Evolutionary conservation across 2,329 filamentous ascomycete genomes (phyloP).

Genomic region (Colletotrichum musae): DNA sequence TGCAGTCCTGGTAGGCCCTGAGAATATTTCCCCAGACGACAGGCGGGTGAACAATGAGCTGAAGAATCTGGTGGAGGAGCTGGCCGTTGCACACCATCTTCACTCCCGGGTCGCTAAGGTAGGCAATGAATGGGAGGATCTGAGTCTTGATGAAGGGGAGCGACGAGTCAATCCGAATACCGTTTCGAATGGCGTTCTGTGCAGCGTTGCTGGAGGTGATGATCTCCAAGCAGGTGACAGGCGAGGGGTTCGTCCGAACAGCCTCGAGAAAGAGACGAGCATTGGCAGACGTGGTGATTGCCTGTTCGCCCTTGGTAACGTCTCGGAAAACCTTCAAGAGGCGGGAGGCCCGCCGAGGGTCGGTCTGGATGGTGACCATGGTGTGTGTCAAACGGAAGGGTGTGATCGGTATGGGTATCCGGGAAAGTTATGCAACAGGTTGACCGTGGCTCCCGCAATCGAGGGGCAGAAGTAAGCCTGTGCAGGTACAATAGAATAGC

Average conservation of each 20-base stretch:
- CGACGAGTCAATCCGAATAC: constrained; percentile 46
- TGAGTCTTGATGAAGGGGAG: constrained; percentile 49
- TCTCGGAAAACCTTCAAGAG: constrained; percentile 39
- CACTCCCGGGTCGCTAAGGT: constrained; percentile 58
- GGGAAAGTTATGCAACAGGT: too few relatives aligned
- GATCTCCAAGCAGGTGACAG: constrained; percentile 47
- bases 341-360: constrained; percentile 28
- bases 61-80: constrained; percentile 62
- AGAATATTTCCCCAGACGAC: constrained; percentile 63
- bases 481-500: too few relatives aligned
- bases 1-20: constrained; percentile 56
- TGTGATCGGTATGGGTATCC: too few relatives aligned
- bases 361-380: constrained; percentile 1
- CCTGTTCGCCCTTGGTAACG: constrained; percentile 35
- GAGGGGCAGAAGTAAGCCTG: too few relatives aligned
- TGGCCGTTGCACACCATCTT: constrained; percentile 65
- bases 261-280: constrained; percentile 49
- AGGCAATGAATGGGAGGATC: constrained; percentile 54
- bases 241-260: constrained; percentile 35
- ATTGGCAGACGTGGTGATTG: constrained; percentile 33
- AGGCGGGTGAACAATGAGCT: constrained; percentile 64
- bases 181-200: constrained; percentile 44
- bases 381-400: too few relatives aligned
- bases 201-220: constrained; percentile 45
- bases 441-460: too few relatives aligned